Percentiles rank a stretch among this genome's conserved stretches.
Conservation (phyloP, 202 grass and related monocot genomes). For the Zizania palustris region DNA sequence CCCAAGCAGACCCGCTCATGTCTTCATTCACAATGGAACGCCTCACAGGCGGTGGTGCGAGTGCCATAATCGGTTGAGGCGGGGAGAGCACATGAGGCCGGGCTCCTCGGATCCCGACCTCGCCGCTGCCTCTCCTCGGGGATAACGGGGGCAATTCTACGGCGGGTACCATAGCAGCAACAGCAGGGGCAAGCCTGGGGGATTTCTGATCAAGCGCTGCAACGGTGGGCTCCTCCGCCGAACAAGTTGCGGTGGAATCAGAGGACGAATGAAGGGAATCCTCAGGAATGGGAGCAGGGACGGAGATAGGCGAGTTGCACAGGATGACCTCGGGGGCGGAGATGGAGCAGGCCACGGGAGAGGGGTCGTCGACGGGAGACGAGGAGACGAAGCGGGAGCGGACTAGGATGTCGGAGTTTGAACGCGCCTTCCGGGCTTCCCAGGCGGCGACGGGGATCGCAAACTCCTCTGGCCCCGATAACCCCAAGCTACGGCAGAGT, state of each 20-base stretch:
- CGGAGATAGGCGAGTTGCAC: neutral
- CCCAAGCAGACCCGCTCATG: constrained; percentile 61
- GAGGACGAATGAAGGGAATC: constrained; percentile 45
- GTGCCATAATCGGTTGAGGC: constrained; percentile 53
- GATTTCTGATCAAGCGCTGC: constrained; percentile 1
- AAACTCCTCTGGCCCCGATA: constrained; percentile 86
- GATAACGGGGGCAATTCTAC: constrained; percentile 37
- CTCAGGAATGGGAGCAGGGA: constrained; percentile 50
- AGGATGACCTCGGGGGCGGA: constrained; percentile 49
- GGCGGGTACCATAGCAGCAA: constrained; percentile 8
- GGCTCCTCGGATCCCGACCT: constrained; percentile 75
- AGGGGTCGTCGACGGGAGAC: constrained; percentile 22
- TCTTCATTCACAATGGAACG: constrained; percentile 38
- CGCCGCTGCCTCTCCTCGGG: constrained; percentile 57
- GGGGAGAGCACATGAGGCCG: constrained; percentile 77
- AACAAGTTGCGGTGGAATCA: constrained; percentile 43
- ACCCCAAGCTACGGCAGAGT: constrained; percentile 75
- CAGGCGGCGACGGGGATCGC: constrained; percentile 67
- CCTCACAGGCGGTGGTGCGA: constrained; percentile 58
- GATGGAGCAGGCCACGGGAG: constrained; percentile 34
- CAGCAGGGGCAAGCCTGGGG: constrained; percentile 11
- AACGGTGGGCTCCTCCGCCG: constrained; percentile 30
- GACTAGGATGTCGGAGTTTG: constrained; percentile 60
- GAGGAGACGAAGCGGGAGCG: constrained; percentile 39
- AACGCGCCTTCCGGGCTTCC: constrained; percentile 83